Percentiles rank a stretch among this genome's conserved stretches.
Evolutionary conservation across 164 flowering plant species (phyloP).

Genomic region (Buxus sempervirens): DNA sequence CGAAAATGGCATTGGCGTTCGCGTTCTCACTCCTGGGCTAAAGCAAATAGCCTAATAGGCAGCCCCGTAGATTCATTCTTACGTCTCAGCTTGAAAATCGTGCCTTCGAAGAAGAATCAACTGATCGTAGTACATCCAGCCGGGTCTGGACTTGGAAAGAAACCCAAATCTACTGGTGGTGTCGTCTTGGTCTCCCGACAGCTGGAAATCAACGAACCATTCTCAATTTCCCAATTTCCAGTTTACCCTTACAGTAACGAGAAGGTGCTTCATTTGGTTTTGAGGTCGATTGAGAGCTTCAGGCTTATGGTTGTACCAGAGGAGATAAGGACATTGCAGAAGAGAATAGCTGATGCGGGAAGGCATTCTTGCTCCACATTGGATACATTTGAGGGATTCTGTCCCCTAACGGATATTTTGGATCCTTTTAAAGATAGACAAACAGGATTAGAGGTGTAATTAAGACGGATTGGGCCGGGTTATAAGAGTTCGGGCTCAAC

Average conservation of each 20-base stretch:
- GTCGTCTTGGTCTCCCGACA: slow-evolving; percentile 26
- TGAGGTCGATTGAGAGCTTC: slow-evolving; percentile 26
- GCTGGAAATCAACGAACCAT: slow-evolving; percentile 26
- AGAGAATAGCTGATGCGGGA: slow-evolving; percentile 39
- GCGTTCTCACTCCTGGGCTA: too few relatives aligned
- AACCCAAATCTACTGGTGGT: neutral
- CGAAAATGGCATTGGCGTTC: too few relatives aligned
- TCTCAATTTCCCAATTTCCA: slow-evolving; percentile 27
- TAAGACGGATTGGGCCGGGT: too few relatives aligned
- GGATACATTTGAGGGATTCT: slow-evolving; percentile 54
- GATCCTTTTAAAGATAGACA: too few relatives aligned
- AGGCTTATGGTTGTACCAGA: slow-evolving; percentile 50
- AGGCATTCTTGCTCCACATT: slow-evolving; percentile 48
- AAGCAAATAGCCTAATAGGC: too few relatives aligned
- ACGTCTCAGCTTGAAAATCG: too few relatives aligned
- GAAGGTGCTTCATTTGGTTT: slow-evolving; percentile 27
- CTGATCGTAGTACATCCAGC: slow-evolving; percentile 6
- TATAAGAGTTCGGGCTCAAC: too few relatives aligned
- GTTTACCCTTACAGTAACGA: slow-evolving; percentile 27
- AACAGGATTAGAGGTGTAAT: too few relatives aligned
- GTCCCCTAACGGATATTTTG: slow-evolving; percentile 44
- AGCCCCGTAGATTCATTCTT: too few relatives aligned
- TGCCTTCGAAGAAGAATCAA: too few relatives aligned
- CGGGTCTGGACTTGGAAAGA: too few relatives aligned
- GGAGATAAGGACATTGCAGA: slow-evolving; percentile 47